Base-by-base conservation (phyloP, 2,329 filamentous ascomycete species). In the Aspergillus neoniger region DNA sequence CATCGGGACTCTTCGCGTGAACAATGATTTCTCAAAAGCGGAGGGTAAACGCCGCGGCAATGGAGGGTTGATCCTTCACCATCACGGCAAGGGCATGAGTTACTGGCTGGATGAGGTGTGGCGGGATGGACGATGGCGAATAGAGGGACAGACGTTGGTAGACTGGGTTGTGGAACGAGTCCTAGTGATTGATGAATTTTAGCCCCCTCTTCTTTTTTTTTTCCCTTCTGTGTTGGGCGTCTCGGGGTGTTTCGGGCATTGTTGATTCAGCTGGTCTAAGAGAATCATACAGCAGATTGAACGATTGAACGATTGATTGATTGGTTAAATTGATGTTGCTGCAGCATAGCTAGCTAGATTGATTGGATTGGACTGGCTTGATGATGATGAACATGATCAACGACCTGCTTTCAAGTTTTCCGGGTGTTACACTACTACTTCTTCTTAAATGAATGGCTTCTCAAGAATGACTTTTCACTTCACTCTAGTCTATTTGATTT, bases 131-230 rank as follows among this genome's bases (percentile, higher is more conserved):
- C 67, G 67, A 58, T 80, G 78, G 78, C 78, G 72, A 54, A 67
- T 72, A 53, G 78, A 79, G 55, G 72, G 74, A 7, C 79, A 81
- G 63, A 68, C 63, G 39, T 58, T 79, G 21, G 71, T 75, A 3
- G 75, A 81, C 65, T 76, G 71, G 71, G 52, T 78, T 44, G 74
- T 80, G 23, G 79, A 79, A 59, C 68, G 63, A 32, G 66, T 77
- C n/a, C 64, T 80, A 61, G 72, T 76, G 23, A 32, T 49, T n/a
- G 47, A 49, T n/a, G 23, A 28, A 28, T 21, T 44, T 21, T 44
- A 23, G 3, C 5, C 10, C 17, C 17, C 41, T 8, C 10, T 23
- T 21, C 10, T 21, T 4, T 19, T 10, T 10, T 43, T 19, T 5
- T 12, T 9, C 7, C 7, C 39, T 43, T 8, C 9, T 43, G n/a